phyloP scores from a whole-genome alignment of 2,329 filamentous ascomycete genomes.

The Conoideocrella luteorostrata region DNA sequence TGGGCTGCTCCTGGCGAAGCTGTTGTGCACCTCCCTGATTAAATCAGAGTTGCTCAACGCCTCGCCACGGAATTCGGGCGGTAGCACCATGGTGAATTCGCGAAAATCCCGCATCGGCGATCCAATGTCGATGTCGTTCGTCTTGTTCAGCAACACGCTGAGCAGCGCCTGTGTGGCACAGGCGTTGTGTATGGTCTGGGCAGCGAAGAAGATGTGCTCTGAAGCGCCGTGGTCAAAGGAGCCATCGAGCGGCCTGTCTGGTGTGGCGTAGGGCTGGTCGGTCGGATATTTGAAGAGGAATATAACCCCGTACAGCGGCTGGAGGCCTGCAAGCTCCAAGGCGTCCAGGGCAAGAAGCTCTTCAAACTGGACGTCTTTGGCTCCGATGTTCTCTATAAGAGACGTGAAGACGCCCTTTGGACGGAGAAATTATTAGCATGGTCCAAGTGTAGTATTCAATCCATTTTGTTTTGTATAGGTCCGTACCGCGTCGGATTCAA shows the following conservation, averaged over 20 bases:
- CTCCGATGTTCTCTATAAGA: conserved; percentile 83
- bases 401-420: conserved; percentile 88
- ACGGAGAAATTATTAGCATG: neutral
- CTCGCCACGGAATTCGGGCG: conserved; percentile 61
- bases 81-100: conserved; percentile 81
- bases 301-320: conserved; percentile 88
- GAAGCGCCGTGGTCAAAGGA: conserved; percentile 69
- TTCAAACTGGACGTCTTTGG: conserved; percentile 92
- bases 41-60: conserved; percentile 57
- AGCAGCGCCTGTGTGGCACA: conserved; percentile 95
- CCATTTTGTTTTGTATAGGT: neutral
- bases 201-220: conserved; percentile 83
- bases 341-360: conserved; percentile 87
- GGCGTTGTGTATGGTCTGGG: conserved; percentile 96
- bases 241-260: conserved; percentile 69
- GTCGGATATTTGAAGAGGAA: conserved; percentile 97
- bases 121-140: conserved; percentile 64
- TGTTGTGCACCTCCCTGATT: conserved; percentile 79
- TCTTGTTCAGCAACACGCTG: conserved; percentile 84
- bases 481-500: conserved; percentile 90
- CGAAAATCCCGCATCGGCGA: conserved; percentile 67
- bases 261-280: conserved; percentile 53
- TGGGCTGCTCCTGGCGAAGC: conserved; percentile 79
- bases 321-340: conserved; percentile 61
- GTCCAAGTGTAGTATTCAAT: neutral